Evolutionary conservation across 1,284 basidiomycete species (phyloP), one percentile per base, ranked within the genome.

Genomic region (Leccinum fuscescens): DNA sequence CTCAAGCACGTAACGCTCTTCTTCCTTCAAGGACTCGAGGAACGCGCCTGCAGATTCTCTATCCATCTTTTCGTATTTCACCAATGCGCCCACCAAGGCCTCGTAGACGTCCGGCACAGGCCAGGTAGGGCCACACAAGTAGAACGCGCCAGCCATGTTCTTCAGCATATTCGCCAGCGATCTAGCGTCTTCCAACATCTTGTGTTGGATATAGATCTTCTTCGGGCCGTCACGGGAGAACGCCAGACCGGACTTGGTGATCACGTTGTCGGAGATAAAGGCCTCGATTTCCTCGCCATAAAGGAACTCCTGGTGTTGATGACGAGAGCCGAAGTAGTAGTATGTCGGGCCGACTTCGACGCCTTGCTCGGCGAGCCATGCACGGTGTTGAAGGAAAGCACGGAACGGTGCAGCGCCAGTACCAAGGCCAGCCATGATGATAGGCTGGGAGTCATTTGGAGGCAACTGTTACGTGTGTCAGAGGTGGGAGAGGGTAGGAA

Each of bases 201-300:
- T 96, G 82, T 99, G 93, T 77, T 99, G 96, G 72, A 99, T 99
- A 78, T 99, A 99, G 53, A 97, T 89, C 79, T 99, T 99, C 74
- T 89, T 85, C 59, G 85, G 85, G 4, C 89, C 86, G 76, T 99
- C 97, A 67, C 97, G 90, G 51, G 96, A 98, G 83, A 99, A 99
- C 24, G 97, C 97, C 54, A 99, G 84, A 24, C 97, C 96, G 29
- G 94, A 89, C 69, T 89, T 89, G 35, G 92, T 88, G 75, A 98
- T 90, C 64, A 96, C 81, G 54, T 90, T 87, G 67, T 94, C 92
- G 12, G 85, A 79, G 59, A 97, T 86, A 73, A 86, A 93, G 5
- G 90, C 88, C 73, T 93, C 90, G 66, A 93, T 87, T 77, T 95
- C 93, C 72, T 95, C 93, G 56, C 94, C 95, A 76, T 99, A 99